phyloP scores from a whole-genome alignment of 108 stramenopile genomes.

The Skeletonema tropicum region DNA sequence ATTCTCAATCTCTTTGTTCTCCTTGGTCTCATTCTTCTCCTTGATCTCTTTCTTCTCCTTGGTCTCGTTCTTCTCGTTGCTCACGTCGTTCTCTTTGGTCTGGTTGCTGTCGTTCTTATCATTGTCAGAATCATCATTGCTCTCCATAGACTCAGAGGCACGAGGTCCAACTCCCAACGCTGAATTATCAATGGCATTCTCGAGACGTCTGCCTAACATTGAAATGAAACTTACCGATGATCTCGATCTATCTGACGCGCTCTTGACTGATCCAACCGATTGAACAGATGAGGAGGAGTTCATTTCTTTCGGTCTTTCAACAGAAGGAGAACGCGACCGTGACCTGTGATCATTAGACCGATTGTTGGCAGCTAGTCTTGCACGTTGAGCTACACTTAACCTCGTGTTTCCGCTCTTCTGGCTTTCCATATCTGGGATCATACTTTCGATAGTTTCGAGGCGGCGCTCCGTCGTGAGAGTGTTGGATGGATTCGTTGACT shows the following conservation, averaged over 20 bases:
- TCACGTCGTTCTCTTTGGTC: slow-evolving; percentile 27
- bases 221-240: slow-evolving; percentile 32
- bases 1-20: slow-evolving; percentile 28
- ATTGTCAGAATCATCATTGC: slow-evolving; percentile 4
- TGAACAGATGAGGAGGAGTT: slow-evolving; percentile 2
- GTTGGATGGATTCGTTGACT: slow-evolving; percentile 26
- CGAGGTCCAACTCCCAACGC: slow-evolving; percentile 39
- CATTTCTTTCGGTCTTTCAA: background rate
- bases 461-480: slow-evolving; percentile 35
- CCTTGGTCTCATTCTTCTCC: too few relatives aligned
- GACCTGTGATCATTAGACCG: slow-evolving; percentile 54
- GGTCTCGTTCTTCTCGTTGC: too few relatives aligned
- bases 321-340: slow-evolving; percentile 31
- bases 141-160: background rate
- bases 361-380: slow-evolving; percentile 69
- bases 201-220: slow-evolving; percentile 43
- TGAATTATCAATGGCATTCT: slow-evolving; percentile 51
- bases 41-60: too few relatives aligned
- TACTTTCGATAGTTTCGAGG: slow-evolving; percentile 49
- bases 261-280: background rate
- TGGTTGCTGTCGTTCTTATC: slow-evolving; percentile 29
- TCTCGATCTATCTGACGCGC: slow-evolving; percentile 13
- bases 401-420: slow-evolving; percentile 26
- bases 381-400: slow-evolving; percentile 73
- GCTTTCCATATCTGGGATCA: slow-evolving; percentile 27